Evolutionary conservation across 164 flowering plant genomes (phyloP), one percentile per base, ranked within the genome.

Genomic region (Vitis amurensis): DNA sequence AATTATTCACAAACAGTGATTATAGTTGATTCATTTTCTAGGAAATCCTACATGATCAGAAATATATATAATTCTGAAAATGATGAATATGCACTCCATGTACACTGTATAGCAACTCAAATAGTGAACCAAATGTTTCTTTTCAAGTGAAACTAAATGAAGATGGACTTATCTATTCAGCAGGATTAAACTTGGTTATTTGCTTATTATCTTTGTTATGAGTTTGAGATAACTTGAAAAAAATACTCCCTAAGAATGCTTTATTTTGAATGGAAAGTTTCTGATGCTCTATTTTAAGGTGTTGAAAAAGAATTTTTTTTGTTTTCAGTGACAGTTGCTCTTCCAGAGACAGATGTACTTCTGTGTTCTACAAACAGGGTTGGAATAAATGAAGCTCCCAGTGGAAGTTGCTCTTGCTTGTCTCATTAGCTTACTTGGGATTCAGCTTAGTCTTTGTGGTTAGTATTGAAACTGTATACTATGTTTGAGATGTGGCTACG

Each of bases 371-470:
- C 44, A 37, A 37, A 37, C 44, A 6, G 57, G 66, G 66, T 61
- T 78, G 72, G 71, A 74, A 69, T 61, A 70, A 65, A 84, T 91
- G 94, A 84, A 82, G 85, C 77, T 76, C 50, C 68, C 55, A 53
- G 53, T 75, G 65, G 68, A 76, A 67, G 69, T 81, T 60, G 69
- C 81, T 47, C 69, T 89, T 57, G 68, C 77, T 66, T 79, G 69
- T 70, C 69, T 87, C 68, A 57, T 81, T 58, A 55, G 73, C 67
- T 62, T 77, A 55, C 62, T 85, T 52, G 80, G 77, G 82, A 62
- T 87, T 79, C 88, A 79, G 71, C 83, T 66, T 49, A 69, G 63
- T 62, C 62, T 77, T 60, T 85, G 87, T 71, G 97, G 97, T 91
- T 37, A 83, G 93, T 80, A 53, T 66, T 19, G 64, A 5, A 37